These are phyloP conservation scores for Podaxis mareebaensis DNA, from an alignment of 768 basidiomycete species.

Conservation along the genomic window DNA sequence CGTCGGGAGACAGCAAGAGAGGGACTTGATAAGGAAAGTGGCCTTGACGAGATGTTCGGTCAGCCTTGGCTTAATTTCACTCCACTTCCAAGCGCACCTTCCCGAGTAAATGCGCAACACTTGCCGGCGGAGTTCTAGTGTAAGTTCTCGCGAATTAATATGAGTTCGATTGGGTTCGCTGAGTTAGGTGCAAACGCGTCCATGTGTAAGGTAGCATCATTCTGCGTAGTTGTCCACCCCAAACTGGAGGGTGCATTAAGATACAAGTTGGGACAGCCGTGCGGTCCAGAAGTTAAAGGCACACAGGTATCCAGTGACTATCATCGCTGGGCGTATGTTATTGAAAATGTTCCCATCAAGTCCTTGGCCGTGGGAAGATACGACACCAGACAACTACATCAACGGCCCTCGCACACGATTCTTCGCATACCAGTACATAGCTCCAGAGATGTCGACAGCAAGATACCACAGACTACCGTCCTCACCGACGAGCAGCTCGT, in stretches of 20 bases:
- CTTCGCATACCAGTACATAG: not conserved
- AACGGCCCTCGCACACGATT: not conserved
- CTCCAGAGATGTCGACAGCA: constrained; percentile 8
- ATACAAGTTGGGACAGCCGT: constrained; percentile 35
- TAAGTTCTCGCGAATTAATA: constrained; percentile 9
- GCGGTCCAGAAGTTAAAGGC: constrained; percentile 40
- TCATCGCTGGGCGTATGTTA: too few species aligned
- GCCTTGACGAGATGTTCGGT: not conserved
- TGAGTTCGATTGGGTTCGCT: not conserved
- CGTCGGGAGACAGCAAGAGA: not conserved
- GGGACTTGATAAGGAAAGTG: not conserved
- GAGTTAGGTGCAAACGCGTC: constrained; percentile 2
- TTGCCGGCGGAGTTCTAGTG: constrained; percentile 17
- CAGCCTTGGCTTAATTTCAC: not conserved
- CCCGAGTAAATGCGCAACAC: constrained; percentile 14
- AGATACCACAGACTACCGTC: constrained; percentile 11
- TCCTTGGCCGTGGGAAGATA: not conserved
- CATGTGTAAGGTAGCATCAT: constrained; percentile 29
- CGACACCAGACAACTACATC: not conserved
- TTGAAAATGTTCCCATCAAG: not conserved
- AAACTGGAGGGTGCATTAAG: constrained; percentile 28
- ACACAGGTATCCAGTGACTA: not conserved
- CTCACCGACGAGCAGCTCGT: constrained; percentile 6
- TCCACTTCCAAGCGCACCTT: not conserved
- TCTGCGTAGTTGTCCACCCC: constrained; percentile 37